Evolutionary conservation across 768 basidiomycete species (phyloP).

Genomic region (Auriscalpium microsporum): DNA sequence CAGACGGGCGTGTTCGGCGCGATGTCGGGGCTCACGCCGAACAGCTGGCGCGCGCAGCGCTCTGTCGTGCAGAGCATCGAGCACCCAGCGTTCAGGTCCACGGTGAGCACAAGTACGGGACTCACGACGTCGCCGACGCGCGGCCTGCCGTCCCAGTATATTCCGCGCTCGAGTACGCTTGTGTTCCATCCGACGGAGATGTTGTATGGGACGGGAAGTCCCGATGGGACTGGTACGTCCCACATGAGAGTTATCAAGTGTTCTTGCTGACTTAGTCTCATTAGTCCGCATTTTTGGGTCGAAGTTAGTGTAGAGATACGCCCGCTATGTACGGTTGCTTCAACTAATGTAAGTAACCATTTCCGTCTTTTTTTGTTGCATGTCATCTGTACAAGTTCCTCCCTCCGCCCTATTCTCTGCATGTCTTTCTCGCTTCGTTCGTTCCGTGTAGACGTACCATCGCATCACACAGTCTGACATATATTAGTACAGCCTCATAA

Average conservation of each 20-base stretch:
- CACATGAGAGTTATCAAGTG: not conserved
- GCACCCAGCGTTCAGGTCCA: conserved; percentile 31
- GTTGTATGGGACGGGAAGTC: conserved; percentile 66
- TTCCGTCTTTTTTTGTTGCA: too few relatives aligned
- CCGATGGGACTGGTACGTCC: conserved; percentile 49
- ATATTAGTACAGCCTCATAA: too few relatives aligned
- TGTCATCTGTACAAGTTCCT: too few relatives aligned
- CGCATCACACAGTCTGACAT: too few relatives aligned
- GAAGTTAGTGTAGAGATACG: conserved; percentile 8
- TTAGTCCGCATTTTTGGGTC: conserved; percentile 15
- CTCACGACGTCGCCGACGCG: conserved; percentile 48
- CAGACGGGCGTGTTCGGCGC: conserved; percentile 76
- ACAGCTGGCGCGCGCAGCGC: conserved; percentile 61
- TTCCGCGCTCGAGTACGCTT: conserved; percentile 55
- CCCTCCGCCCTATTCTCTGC: too few relatives aligned
- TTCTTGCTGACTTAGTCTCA: not conserved
- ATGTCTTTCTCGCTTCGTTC: too few relatives aligned
- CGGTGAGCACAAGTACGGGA: conserved; percentile 45
- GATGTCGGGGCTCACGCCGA: conserved; percentile 50
- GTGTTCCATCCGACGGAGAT: conserved; percentile 84
- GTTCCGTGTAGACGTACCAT: too few relatives aligned
- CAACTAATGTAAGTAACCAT: too few relatives aligned
- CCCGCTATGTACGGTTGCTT: too few relatives aligned
- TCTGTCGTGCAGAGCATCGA: conserved; percentile 52
- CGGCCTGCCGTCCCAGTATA: conserved; percentile 46